Evolutionary conservation across 192 early-diverging fungal species (phyloP), one percentile per base, ranked within the genome.

Genomic region (Allomyces javanicus): DNA sequence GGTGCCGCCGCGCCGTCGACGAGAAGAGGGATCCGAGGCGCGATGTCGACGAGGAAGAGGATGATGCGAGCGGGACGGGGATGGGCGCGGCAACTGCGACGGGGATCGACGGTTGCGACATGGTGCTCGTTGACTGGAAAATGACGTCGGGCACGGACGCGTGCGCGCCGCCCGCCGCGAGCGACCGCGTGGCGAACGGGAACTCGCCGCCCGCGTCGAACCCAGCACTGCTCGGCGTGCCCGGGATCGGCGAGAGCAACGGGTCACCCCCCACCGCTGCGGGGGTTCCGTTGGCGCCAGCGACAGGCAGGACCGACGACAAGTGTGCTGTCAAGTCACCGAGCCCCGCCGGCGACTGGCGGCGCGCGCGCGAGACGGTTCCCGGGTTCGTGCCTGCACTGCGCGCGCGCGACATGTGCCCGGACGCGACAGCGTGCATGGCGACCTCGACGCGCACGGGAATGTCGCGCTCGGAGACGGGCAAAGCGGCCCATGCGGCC

Each of bases 1-100:
- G 81, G 62, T 77, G 75, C 2, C 64, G 65, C 65, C 50, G 50
- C 17, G 50, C 12, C 12, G 21, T n/a, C 3, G 50, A 21, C 17
- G 17, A 14, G 21, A 58, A 58, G 17, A 58, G 50, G 50, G 17
- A 14, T 14, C 50, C 50, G 17, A 58, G 50, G 17, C 50, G 50
- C 50, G 50, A 58, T 3, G 50, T 21, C 7, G 50, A n/a, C 17
- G 12, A n/a, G 17, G 50, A 58, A 4, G 50, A 58, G 4, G 50
- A 58, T 58, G 50, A n/a, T 12, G 21, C 50, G 17, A 58, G 50
- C 50, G 50, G 50, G 50, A 14, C 17, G 50, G 12, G 12, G 3
- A 58, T n/a, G 50, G 12, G 17, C 3, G 50, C 50, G 0, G 21
- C 12, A 3, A 3, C 50, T 3, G 17, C 50, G 7, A 40, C 33